Evolutionary conservation across 139 green algal species (phyloP).

Genomic region (Ettlia oleoabundans): DNA sequence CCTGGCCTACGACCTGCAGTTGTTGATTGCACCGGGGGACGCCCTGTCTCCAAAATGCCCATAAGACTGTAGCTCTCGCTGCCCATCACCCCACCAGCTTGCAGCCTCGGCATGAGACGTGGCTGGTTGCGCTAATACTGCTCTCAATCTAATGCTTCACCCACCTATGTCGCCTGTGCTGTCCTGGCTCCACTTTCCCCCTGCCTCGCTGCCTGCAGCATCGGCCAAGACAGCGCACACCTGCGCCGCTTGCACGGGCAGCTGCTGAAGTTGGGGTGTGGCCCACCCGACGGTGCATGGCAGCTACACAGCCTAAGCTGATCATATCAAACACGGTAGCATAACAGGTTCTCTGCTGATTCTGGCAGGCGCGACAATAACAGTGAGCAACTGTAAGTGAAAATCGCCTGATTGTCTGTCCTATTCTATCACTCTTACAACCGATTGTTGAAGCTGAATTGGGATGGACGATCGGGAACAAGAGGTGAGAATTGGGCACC

Average conservation of each 20-base stretch:
- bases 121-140: background rate
- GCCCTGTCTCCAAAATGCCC: too few relatives aligned
- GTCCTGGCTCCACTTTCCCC: too few relatives aligned
- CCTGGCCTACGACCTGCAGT: background rate
- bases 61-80: too few relatives aligned
- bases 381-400: too few relatives aligned
- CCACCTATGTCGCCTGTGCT: background rate
- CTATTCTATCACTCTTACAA: too few relatives aligned
- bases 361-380: too few relatives aligned
- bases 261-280: background rate
- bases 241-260: conserved; percentile 22
- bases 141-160: background rate
- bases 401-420: too few relatives aligned
- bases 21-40: too few relatives aligned
- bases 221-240: conserved; percentile 36
- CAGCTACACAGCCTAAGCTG: background rate
- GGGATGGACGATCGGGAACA: too few relatives aligned
- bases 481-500: too few relatives aligned
- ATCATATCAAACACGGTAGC: background rate
- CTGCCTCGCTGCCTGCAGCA: conserved; percentile 4
- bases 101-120: too few relatives aligned
- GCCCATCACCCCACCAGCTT: background rate
- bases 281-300: conserved; percentile 1
- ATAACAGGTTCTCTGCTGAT: background rate
- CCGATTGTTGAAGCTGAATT: too few relatives aligned